A percentile compares a stretch with the other conserved stretches of the same genome.
phyloP scores from a whole-genome alignment of 2,329 filamentous ascomycete genomes.

The Ophiostoma piceae region DNA sequence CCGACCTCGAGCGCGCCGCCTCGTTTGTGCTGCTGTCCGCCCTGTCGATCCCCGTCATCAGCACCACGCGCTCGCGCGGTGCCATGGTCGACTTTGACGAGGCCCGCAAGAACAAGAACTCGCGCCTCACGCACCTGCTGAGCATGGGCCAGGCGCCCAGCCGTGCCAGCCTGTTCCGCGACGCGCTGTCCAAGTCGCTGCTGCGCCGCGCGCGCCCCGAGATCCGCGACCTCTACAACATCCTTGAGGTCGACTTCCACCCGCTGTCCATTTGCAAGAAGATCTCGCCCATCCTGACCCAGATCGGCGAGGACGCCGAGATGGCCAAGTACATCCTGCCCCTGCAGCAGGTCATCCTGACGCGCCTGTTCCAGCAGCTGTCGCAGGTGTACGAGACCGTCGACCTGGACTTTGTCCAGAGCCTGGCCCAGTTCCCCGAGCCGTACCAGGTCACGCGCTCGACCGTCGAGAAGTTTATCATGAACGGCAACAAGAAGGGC shows the following conservation, averaged over 20 bases:
- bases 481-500: constrained; percentile 99
- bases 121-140: constrained; percentile 88
- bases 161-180: constrained; percentile 86
- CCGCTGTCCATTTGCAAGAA: constrained; percentile 98
- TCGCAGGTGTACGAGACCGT: constrained; percentile 99
- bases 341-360: constrained; percentile 96
- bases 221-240: constrained; percentile 96
- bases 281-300: constrained; percentile 89
- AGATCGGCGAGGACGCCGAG: constrained; percentile 89
- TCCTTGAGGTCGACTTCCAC: constrained; percentile 98
- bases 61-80: constrained; percentile 91
- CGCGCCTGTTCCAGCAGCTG: constrained; percentile 95
- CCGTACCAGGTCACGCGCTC: constrained; percentile 86
- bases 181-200: constrained; percentile 90
- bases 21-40: constrained; percentile 94
- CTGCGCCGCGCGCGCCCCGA: constrained; percentile 88
- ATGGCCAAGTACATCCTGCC: constrained; percentile 97
- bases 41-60: constrained; percentile 97
- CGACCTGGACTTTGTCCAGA: constrained; percentile 86
- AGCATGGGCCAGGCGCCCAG: constrained; percentile 89
- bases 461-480: constrained; percentile 99
- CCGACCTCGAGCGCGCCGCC: constrained; percentile 86
- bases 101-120: constrained; percentile 98
- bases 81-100: constrained; percentile 96
- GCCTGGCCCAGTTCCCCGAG: constrained; percentile 91